Base-by-base conservation (phyloP, 2,329 filamentous ascomycete species). In the Emergomyces africanus region DNA sequence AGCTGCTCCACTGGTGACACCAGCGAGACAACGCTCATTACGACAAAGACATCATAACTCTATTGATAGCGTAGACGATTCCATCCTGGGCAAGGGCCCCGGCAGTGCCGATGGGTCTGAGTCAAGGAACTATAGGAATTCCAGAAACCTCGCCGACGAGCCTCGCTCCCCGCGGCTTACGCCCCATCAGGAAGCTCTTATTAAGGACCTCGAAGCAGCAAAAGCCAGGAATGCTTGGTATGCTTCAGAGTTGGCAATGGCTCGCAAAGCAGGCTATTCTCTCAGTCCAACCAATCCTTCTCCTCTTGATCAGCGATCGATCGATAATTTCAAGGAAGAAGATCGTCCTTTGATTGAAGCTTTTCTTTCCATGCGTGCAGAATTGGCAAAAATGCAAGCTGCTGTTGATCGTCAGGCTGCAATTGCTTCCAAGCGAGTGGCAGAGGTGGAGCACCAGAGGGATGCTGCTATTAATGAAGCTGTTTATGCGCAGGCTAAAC, bases 141-240 rank as follows among this genome's bases (percentile, higher is more conserved):
- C 74, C 8, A 71, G 71, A 59, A 74, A 66, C 23, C 62, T 74
- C 15, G 68, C 64, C 12, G 75, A 78, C 37, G 75, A 77, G 61
- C 76, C 75, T 41, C 70, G 72, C 15, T 78, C 75, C 9, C 76
- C 76, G 12, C 72, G 72, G 44, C 63, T 78, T 44, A 77, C 72
- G 3, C 68, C 75, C 66, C 64, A 79, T 56, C 77, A 78, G 62
- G 83, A 82, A 63, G 85, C 88, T 0, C 73, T 96, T 14, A 79
- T 89, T 15, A 92, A 94, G 70, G 94, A 99, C 70, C 79, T 99
- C 1, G 92, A 99, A 69, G 80, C 84, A 9, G 82, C 86, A 3
- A 89, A 89, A 67, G 94, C 87, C 68, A 84, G 88, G 57, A 97
- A 96, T 73, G 92, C 92, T 0, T 99, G 94, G 94, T 96, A 95